Evolutionary conservation across 305 asterid genomes (phyloP).

Genomic region (Solanum chacoense): DNA sequence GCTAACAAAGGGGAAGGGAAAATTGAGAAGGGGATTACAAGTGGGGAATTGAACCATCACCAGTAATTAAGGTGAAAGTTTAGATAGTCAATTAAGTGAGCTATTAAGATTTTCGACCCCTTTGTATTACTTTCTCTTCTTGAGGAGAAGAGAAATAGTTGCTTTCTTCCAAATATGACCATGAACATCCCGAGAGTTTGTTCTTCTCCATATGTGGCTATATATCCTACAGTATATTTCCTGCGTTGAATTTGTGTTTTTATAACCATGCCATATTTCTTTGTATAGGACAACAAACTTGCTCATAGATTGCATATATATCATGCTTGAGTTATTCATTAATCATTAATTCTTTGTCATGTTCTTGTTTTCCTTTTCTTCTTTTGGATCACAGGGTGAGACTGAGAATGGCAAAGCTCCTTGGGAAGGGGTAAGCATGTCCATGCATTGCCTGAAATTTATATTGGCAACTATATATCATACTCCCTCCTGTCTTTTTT

Average conservation of each 20-base stretch:
- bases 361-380: constrained; percentile 16
- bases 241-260: not conserved
- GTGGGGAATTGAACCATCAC: not conserved
- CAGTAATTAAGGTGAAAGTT: not conserved
- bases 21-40: not conserved
- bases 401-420: constrained; percentile 30
- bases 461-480: not conserved
- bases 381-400: constrained; percentile 47
- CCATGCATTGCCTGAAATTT: not conserved
- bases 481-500: not conserved
- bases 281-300: not conserved
- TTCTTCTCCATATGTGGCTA: not conserved
- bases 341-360: not conserved
- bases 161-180: not conserved
- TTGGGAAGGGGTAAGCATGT: constrained; percentile 41
- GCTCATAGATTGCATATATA: not conserved
- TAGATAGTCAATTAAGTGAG: not conserved
- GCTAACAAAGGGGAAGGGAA: not conserved
- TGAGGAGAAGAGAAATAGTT: not conserved
- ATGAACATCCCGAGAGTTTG: not conserved
- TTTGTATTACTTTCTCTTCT: not conserved
- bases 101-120: not conserved
- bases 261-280: not conserved
- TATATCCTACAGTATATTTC: not conserved
- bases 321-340: not conserved